These are phyloP conservation scores for Cladorrhinum samala DNA, from an alignment of 495 filamentous ascomycete genomes.

Conservation along the genomic window DNA sequence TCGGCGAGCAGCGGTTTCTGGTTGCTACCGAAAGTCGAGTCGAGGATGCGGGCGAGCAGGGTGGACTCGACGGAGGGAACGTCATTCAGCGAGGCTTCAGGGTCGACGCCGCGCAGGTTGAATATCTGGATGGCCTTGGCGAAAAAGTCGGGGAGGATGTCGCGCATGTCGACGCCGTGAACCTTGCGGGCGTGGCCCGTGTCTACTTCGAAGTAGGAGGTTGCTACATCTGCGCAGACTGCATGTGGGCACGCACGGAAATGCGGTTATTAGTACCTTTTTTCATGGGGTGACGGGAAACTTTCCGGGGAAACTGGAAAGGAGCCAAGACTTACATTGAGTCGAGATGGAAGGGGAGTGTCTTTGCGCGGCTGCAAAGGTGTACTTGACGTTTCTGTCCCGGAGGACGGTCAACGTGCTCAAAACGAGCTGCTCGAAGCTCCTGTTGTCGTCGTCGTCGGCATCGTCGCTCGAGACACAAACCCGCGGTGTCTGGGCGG, in stretches of 20 bases:
- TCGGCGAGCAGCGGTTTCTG: slow-evolving; percentile 16
- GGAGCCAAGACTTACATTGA: slow-evolving; percentile 12
- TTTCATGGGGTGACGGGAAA: no score
- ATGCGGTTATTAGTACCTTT: no score
- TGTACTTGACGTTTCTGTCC: slow-evolving; percentile 17
- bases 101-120: slow-evolving; percentile 23
- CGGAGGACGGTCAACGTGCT: slow-evolving; percentile 15
- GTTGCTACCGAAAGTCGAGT: slow-evolving; percentile 15
- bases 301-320: not conserved
- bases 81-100: slow-evolving; percentile 10
- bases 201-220: slow-evolving; percentile 23
- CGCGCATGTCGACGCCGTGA: slow-evolving; percentile 23
- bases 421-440: slow-evolving; percentile 14
- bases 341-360: slow-evolving; percentile 19
- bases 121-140: slow-evolving; percentile 23
- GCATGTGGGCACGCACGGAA: not conserved
- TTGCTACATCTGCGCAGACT: slow-evolving; percentile 20
- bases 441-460: slow-evolving; percentile 13
- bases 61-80: no score
- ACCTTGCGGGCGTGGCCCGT: slow-evolving; percentile 26
- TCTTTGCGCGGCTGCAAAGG: slow-evolving; percentile 24
- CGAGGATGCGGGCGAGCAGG: slow-evolving; percentile 16
- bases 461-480: slow-evolving; percentile 17
- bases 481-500: slow-evolving; percentile 9
- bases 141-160: slow-evolving; percentile 29